phyloP scores from a whole-genome alignment of 2,329 filamentous ascomycete species.

The Colletotrichum nymphaeae region DNA sequence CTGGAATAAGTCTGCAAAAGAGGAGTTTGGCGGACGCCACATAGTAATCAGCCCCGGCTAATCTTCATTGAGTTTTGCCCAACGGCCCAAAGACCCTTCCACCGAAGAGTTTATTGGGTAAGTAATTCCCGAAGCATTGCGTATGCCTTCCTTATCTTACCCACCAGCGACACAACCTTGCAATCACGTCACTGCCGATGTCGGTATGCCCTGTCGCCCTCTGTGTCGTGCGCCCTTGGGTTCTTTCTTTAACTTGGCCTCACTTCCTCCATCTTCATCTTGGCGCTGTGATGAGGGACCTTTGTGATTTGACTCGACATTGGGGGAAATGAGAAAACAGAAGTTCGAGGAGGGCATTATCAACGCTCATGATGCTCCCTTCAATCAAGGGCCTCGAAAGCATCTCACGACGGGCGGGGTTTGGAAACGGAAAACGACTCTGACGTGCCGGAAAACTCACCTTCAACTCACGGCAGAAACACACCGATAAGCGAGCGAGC shows the following conservation, averaged over 20 bases:
- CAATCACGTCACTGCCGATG: constrained; percentile 35
- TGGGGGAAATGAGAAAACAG: neutral
- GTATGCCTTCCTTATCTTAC: constrained; percentile 28
- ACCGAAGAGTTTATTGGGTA: constrained; percentile 6
- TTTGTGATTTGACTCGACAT: neutral
- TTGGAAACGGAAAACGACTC: neutral
- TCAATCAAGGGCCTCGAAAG: neutral
- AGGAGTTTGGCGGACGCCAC: neutral
- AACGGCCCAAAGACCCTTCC: neutral
- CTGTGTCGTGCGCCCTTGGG: neutral
- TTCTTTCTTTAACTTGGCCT: neutral
- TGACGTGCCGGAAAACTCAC: neutral
- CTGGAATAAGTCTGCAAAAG: neutral
- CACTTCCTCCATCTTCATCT: neutral
- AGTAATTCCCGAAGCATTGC: constrained; percentile 23
- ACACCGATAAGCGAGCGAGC: neutral
- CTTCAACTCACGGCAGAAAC: neutral
- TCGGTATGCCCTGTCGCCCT: constrained; percentile 10
- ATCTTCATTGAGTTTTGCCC: neutral
- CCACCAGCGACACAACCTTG: constrained; percentile 29
- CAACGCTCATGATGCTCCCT: neutral
- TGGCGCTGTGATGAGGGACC: neutral
- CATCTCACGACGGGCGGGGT: neutral
- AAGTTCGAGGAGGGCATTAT: neutral
- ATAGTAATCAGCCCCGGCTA: neutral